phyloP scores from a whole-genome alignment of 2,329 filamentous ascomycete species.

The Penicillium hesseltinei region DNA sequence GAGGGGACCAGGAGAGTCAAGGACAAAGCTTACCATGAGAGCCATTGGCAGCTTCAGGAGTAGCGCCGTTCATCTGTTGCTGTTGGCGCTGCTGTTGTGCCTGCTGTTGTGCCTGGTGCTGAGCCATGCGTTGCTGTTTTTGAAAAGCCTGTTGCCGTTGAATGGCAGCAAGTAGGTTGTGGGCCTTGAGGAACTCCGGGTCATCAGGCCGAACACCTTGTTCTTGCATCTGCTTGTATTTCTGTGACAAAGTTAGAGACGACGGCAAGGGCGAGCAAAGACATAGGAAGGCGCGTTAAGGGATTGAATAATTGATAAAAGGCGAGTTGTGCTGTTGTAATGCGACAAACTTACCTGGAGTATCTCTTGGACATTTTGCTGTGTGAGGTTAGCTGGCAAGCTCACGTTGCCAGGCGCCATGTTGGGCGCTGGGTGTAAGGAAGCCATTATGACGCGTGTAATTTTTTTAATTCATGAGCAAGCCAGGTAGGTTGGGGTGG shows the following conservation, averaged over 20 bases:
- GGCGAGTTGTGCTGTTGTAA: neutral
- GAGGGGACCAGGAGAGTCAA: neutral
- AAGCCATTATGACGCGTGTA: conserved; percentile 64
- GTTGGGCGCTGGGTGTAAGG: conserved; percentile 69
- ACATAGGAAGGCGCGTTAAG: neutral
- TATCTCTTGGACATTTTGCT: conserved; percentile 74
- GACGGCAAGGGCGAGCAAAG: neutral
- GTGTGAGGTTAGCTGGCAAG: conserved; percentile 67
- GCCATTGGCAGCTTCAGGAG: conserved; percentile 40
- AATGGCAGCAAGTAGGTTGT: conserved; percentile 70
- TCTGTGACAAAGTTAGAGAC: conserved; percentile 56
- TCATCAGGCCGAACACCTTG: conserved; percentile 77
- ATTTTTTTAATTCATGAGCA: conserved; percentile 33
- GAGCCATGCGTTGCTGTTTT: conserved; percentile 48
- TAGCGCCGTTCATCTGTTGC: conserved; percentile 46
- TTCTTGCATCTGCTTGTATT: conserved; percentile 85
- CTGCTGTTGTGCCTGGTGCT: conserved; percentile 45
- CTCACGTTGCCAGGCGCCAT: conserved; percentile 64
- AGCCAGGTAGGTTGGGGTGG: conserved; percentile 15
- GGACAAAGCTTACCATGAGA: conserved; percentile 39
- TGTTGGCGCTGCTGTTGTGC: conserved; percentile 38
- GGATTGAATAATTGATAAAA: neutral
- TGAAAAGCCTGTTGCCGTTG: conserved; percentile 62
- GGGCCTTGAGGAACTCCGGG: conserved; percentile 81
- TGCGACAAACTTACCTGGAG: conserved; percentile 46